These are phyloP conservation scores for Theileria annulata DNA, from an alignment of 169 alveolate species.

Conservation along the genomic window DNA sequence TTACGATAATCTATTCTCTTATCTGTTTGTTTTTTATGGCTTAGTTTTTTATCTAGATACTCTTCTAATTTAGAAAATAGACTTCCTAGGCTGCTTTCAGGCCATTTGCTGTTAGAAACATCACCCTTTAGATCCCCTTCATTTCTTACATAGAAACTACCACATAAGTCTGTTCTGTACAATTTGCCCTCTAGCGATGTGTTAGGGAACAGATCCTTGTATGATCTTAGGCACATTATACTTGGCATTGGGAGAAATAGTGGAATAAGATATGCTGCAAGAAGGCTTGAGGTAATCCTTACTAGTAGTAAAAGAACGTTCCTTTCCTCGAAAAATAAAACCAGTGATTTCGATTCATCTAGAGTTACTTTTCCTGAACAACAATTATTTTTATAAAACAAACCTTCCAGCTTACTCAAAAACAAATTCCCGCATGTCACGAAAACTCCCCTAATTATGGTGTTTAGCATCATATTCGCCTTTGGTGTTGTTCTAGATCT, in stretches of 20 bases:
- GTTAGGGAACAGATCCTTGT: constrained; percentile 47
- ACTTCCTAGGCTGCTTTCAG: constrained; percentile 11
- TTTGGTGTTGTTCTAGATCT: neutral
- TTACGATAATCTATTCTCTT: neutral
- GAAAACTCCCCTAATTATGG: neutral
- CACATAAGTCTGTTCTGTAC: neutral
- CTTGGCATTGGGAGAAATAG: constrained; percentile 26
- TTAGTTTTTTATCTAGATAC: neutral
- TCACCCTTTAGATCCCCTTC: neutral
- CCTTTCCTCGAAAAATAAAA: constrained; percentile 26
- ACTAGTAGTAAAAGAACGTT: constrained; percentile 3
- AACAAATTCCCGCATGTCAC: constrained; percentile 5
- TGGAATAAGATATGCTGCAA: constrained; percentile 45
- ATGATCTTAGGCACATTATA: constrained; percentile 32
- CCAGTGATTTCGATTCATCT: constrained; percentile 39
- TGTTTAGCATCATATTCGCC: neutral
- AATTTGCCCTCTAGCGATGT: neutral
- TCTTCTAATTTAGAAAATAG: constrained; percentile 3
- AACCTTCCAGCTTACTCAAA: constrained; percentile 13
- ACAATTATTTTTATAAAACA: neutral
- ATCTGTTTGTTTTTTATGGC: neutral
- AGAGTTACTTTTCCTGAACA: constrained; percentile 26
- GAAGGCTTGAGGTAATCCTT: constrained; percentile 38
- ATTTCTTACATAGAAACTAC: neutral
- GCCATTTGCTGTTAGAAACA: constrained; percentile 15